Conservation (phyloP, 148 eudicot species). For the Rhododendron henanense region DNA sequence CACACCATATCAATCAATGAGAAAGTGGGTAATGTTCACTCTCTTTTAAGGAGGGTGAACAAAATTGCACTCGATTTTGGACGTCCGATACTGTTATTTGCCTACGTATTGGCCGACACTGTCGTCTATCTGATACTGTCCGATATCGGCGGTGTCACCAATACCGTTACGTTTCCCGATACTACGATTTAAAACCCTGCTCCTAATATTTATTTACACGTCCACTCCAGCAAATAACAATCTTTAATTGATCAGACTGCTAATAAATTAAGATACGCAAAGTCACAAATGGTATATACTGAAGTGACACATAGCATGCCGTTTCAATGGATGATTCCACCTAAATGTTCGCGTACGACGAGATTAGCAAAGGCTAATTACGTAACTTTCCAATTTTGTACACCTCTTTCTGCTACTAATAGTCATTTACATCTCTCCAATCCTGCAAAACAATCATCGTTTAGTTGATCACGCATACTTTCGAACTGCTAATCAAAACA, state of each 20-base stretch:
- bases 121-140: no score
- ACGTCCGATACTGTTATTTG: neutral
- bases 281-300: neutral
- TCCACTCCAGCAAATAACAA: neutral
- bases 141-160: no score
- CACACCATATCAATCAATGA: no score
- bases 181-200: neutral
- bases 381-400: neutral
- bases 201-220: neutral
- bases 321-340: neutral
- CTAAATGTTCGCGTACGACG: neutral
- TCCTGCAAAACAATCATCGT: neutral
- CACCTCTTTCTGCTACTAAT: neutral
- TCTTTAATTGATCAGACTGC: neutral
- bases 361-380: neutral
- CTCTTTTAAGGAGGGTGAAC: no score
- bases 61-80: no score
- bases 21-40: no score
- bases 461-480: neutral
- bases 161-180: neutral
- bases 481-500: neutral
- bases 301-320: neutral
- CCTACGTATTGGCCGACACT: neutral
- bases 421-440: neutral
- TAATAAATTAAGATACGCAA: neutral